Base-by-base conservation (phyloP, 2,329 filamentous ascomycete genomes). In the Ophioceras dolichostomum region DNA sequence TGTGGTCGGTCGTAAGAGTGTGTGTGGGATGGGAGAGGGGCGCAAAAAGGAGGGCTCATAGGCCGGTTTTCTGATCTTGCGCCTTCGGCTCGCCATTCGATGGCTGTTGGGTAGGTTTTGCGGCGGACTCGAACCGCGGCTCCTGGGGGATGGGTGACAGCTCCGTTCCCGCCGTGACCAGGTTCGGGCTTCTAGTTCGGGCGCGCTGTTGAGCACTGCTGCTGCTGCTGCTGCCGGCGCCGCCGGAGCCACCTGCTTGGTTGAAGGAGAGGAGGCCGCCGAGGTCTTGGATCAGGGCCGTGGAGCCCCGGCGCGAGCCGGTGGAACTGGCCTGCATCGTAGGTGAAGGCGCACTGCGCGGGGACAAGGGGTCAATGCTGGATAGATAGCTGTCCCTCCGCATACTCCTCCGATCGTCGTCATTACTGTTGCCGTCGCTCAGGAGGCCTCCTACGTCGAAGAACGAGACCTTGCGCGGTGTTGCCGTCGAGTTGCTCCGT, bases 361-460 rank as follows among this genome's bases (percentile, higher is more conserved):
- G 59, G 52, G 13, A 53, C 8, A 36, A 26, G 14, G 34, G 34
- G 26, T 36, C 34, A 16, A 16, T 44, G 32, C 57, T 60, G 5
- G 65, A 68, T 17, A 57, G 55, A 39, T 53, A 54, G 43, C 65
- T 70, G 21, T 60, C 59, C 10, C 60, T 57, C 29, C 58, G 52
- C 34, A 56, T 52, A 14, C 28, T 38, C 18, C 19, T 43, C 26
- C 34, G 43, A 22, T 37, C 40, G 10, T 43, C 42, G 40, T 36
- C 46, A n/a, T n/a, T n/a, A n/a, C n/a, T n/a, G n/a, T n/a, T n/a
- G n/a, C n/a, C n/a, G 26, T 53, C 58, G 44, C 68, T 67, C 5
- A 93, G 61, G 0, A 94, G 60, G 0, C 83, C 84, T 17, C 86
- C 86, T 1, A 87, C 79, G 46, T 94, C 88, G 48, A 89, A 87